Evolutionary conservation across 2,329 filamentous ascomycete species (phyloP).

Genomic region (Neopestalotiopsis sp.): DNA sequence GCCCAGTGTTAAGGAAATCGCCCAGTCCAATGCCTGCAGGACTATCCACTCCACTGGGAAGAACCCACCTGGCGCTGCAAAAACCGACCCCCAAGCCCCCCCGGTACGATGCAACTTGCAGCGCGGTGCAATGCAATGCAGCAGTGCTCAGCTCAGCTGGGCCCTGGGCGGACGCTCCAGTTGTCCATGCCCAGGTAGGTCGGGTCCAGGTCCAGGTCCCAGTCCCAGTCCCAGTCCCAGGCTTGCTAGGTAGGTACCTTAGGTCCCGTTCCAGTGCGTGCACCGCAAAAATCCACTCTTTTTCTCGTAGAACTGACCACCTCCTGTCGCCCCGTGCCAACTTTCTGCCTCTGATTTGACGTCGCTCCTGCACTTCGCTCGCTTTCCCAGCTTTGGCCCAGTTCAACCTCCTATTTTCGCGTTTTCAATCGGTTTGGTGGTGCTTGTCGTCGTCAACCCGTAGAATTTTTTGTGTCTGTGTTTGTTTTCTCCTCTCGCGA

Average conservation of each 20-base stretch:
- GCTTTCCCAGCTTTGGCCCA: background rate
- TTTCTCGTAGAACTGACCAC: background rate
- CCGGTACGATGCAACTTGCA: background rate
- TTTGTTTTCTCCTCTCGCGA: background rate
- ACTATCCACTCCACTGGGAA: background rate
- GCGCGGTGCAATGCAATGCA: background rate
- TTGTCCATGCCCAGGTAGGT: background rate
- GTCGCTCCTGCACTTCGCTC: constrained; percentile 13
- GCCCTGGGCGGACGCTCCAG: background rate
- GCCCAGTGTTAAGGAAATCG: background rate
- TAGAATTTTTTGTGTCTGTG: background rate
- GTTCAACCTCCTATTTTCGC: constrained; percentile 18
- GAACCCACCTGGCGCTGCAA: background rate
- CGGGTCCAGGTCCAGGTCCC: too few relatives aligned
- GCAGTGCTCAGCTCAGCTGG: background rate
- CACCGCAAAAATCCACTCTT: background rate
- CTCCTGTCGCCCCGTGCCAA: constrained; percentile 14
- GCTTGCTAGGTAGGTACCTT: too few relatives aligned
- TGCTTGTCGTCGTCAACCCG: background rate
- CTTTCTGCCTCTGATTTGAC: constrained; percentile 19
- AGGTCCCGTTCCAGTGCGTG: background rate
- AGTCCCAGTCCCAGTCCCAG: too few relatives aligned
- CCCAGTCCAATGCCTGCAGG: background rate
- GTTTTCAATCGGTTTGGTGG: background rate
- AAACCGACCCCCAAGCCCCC: background rate